These are phyloP conservation scores for Solanum megistacrolobum DNA, from an alignment of 257 asterid genomes.

Conservation along the genomic window DNA sequence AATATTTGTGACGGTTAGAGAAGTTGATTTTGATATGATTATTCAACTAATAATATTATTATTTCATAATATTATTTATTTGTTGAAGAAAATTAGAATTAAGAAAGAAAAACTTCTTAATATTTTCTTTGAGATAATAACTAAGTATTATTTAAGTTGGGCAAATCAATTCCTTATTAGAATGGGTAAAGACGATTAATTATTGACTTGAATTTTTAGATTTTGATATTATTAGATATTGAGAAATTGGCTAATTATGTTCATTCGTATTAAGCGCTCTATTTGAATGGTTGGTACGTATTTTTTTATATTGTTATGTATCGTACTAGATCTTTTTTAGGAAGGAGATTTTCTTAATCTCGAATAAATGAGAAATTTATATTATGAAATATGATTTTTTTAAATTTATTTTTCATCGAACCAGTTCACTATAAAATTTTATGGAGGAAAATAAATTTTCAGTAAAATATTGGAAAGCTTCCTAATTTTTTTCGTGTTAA, in stretches of 20 bases:
- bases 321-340: background rate
- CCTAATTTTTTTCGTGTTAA: background rate
- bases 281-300: background rate
- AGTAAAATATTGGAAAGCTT: too few species aligned
- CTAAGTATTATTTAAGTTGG: background rate
- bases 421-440: too few species aligned
- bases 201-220: background rate
- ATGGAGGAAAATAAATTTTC: background rate
- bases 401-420: too few species aligned
- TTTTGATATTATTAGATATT: background rate
- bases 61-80: background rate
- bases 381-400: too few species aligned
- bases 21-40: background rate
- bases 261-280: background rate
- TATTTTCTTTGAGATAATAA: background rate
- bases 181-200: background rate
- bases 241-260: background rate
- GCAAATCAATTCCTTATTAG: background rate
- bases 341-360: too few species aligned
- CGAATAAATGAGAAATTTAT: too few species aligned
- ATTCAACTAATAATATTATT: background rate
- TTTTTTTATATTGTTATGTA: background rate
- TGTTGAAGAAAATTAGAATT: background rate
- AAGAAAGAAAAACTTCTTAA: background rate
- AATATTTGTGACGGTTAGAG: background rate